phyloP scores from a whole-genome alignment of 2,329 filamentous ascomycete genomes.

The Ophioceras dolichostomum region DNA sequence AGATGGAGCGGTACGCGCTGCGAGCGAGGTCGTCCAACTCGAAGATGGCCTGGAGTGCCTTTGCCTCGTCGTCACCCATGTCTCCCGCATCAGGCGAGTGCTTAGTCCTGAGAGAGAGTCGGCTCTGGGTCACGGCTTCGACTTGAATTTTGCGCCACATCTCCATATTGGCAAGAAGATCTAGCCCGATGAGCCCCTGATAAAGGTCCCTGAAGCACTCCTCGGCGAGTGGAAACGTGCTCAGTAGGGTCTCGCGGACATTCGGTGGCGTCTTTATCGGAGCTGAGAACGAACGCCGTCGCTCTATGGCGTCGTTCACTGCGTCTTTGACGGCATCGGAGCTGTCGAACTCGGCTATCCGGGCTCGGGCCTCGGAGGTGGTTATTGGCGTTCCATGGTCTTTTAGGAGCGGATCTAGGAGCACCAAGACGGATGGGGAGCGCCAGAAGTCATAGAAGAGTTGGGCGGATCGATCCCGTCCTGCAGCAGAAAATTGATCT shows the following conservation, averaged over 20 bases:
- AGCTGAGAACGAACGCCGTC: too few species aligned
- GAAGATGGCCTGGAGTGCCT: neutral
- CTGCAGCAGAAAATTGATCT: neutral
- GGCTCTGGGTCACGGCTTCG: neutral
- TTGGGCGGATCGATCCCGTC: neutral
- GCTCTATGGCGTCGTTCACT: too few species aligned
- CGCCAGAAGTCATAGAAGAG: neutral
- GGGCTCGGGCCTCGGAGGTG: too few species aligned
- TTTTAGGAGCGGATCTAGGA: neutral
- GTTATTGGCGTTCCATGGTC: neutral
- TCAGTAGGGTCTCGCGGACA: neutral
- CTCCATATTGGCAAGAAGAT: neutral
- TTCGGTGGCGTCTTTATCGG: too few species aligned
- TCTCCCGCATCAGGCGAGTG: neutral
- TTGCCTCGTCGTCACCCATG: neutral
- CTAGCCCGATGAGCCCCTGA: neutral
- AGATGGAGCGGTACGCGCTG: slow-evolving; percentile 6
- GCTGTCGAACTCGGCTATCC: too few species aligned
- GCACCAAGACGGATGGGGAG: neutral
- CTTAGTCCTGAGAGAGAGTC: neutral
- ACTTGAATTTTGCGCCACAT: neutral
- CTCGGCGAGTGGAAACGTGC: neutral
- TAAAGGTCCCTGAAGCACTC: neutral
- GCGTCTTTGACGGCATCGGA: too few species aligned
- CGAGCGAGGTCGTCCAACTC: neutral